A percentile compares a stretch with the other conserved stretches of the same genome.
These are phyloP conservation scores for Mycena epipterygia DNA, from an alignment of 768 basidiomycete species.

Conservation along the genomic window DNA sequence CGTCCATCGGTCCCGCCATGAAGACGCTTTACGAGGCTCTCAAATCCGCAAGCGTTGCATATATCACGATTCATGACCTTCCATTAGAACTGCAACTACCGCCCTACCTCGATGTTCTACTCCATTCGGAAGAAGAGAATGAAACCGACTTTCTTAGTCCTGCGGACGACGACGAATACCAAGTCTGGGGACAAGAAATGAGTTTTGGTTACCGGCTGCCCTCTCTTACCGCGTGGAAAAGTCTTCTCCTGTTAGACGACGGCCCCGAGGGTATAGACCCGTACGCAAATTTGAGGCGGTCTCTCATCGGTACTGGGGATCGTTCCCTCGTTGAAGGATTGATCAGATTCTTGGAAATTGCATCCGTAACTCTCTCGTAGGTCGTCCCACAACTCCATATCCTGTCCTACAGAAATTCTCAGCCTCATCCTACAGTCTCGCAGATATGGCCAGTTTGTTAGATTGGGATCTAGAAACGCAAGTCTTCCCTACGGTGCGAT, in stretches of 20 bases:
- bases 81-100: conserved; percentile 91
- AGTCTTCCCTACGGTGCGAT: conserved; percentile 91
- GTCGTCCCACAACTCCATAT: conserved; percentile 50
- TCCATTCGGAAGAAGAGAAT: conserved; percentile 74
- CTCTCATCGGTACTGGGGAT: conserved; percentile 75
- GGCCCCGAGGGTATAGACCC: conserved; percentile 68
- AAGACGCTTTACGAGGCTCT: conserved; percentile 84
- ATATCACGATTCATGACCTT: conserved; percentile 82
- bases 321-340: conserved; percentile 77
- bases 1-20: conserved; percentile 85
- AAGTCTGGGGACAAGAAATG: conserved; percentile 78
- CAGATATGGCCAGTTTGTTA: conserved; percentile 83
- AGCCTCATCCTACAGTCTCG: conserved; percentile 60
- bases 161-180: conserved; percentile 63
- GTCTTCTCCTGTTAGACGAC: conserved; percentile 79
- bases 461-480: conserved; percentile 89
- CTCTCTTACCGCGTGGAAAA: conserved; percentile 91
- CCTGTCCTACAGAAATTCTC: neutral
- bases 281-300: conserved; percentile 69
- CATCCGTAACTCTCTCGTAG: conserved; percentile 82
- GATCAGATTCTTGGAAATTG: conserved; percentile 80
- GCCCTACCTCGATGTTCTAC: conserved; percentile 78
- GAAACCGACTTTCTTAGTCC: conserved; percentile 65
- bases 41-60: conserved; percentile 81
- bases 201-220: conserved; percentile 81